Base-by-base conservation (phyloP, 2,329 filamentous ascomycete species). In the Ascochyta rabiei region DNA sequence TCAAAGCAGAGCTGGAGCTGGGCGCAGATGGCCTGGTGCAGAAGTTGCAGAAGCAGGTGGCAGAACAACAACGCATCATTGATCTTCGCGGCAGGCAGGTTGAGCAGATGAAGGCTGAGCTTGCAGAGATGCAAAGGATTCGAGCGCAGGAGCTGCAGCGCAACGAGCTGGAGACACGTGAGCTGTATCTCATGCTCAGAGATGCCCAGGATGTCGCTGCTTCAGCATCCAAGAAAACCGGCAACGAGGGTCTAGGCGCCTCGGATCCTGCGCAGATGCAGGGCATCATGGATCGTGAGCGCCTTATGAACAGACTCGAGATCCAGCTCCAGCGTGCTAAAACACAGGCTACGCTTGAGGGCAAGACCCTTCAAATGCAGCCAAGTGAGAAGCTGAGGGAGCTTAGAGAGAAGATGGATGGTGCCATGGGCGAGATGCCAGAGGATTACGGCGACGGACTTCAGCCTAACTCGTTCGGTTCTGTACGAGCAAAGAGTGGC, bases 201-300 rank as follows among this genome's bases (percentile, higher is more conserved):
- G 95, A 99, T 76, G 93, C 95, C 33, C 93, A 98, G 76, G 93
- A 99, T 69, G 91, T 97, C 62, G 93, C 93, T 40, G 93, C 92
- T 21, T 92, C 93, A 3, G 90, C 91, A 67, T 90, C 91, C n/a
- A 82, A 85, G 71, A 86, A 84, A 64, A 74, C 65, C 33, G 80
- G 76, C 47, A 79, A 81, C 64, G 79, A 79, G 35, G 80, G 76
- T 50, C 77, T 87, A 34, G 82, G 75, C 43, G 83, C 86, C 35
- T 84, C 84, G 19, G 89, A 95, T 71, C 86, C 90, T 21, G 81
- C 85, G 26, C 89, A 88, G 50, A 91, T 93, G 88, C 87, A 92
- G 72, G 95, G 95, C 59, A 98, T 99, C 58, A 81, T 99, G 61
- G 93, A 98, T 73, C 89, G 95, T 23, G 91, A 97, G 69, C 87